Evolutionary conservation across 495 filamentous ascomycete genomes (phyloP), one percentile per base, ranked within the genome.

Genomic region (Penicillium salamii): DNA sequence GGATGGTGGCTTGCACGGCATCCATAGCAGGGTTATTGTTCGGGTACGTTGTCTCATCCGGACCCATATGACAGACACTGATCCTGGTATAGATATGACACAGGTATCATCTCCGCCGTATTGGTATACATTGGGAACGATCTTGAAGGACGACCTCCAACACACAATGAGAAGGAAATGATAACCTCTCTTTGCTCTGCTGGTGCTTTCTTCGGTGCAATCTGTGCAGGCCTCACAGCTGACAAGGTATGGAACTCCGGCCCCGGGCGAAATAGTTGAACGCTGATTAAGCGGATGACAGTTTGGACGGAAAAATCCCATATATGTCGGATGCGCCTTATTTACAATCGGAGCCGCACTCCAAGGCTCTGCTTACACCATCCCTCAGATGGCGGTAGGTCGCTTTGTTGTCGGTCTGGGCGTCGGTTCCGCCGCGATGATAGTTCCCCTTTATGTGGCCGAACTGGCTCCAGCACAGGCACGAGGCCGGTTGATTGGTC

Each of bases 371-470:
- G 63, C 78, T 3, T 79, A 69, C 54, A 63, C 68, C 7, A 55
- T 82, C 35, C 63, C 69, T 5, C 75, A 79, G 43, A 78, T 80
- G 69, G 65, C 70, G 7, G 68, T 80, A 12, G 78, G 78, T 1
- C 69, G 78, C 12, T 50, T 78, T 4, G 59, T 82, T 13, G 68
- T 80, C 14, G 78, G 78, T 5, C 69, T 79, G 29, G 77, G 78
- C 9, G 78, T 82, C n/a, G 78, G 78, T 5, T 73, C 70, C 13
- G 78, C 77, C 15, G 77, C 78, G 5, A 79, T 78, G 67, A 66
- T 79, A 26, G 66, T 72, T n/a, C 62, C 59, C 0, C 40, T 70
- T 23, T 70, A 78, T 42, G 71, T 78, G 20, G 72, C 71, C 11
- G 75, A 79, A 50, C 61, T 79, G 13, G 66, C 75, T 3, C 75